Evolutionary conservation across 257 asterid genomes (phyloP).

Genomic region (Marsdenia floribunda): DNA sequence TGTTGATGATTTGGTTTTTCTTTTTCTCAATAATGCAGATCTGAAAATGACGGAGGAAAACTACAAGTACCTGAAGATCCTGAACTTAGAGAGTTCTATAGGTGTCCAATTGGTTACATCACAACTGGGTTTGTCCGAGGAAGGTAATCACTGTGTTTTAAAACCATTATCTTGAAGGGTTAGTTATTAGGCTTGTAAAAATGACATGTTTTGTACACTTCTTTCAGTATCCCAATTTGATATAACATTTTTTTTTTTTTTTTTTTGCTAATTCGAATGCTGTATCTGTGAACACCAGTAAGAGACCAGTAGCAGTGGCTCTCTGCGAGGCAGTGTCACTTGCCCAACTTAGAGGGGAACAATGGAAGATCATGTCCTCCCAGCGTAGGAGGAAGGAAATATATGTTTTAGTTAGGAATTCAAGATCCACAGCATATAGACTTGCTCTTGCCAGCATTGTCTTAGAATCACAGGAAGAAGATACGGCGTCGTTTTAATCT

Average conservation of each 20-base stretch:
- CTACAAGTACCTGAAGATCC: constrained; percentile 61
- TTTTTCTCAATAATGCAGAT: constrained; percentile 33
- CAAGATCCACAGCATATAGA: constrained; percentile 80
- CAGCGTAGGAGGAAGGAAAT: constrained; percentile 65
- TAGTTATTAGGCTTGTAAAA: neutral
- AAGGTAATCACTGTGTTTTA: constrained; percentile 43
- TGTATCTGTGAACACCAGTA: constrained; percentile 44
- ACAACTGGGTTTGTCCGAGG: constrained; percentile 86
- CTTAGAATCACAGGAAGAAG: constrained; percentile 68
- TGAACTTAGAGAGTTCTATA: constrained; percentile 26
- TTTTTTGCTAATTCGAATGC: constrained; percentile 1
- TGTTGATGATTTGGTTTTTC: neutral
- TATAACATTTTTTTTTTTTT: neutral
- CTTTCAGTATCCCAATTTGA: neutral
- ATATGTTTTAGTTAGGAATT: constrained; percentile 82
- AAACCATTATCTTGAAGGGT: neutral
- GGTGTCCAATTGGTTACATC: constrained; percentile 79
- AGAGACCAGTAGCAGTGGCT: constrained; percentile 60
- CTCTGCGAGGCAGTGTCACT: constrained; percentile 68
- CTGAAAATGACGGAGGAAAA: constrained; percentile 30
- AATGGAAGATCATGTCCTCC: constrained; percentile 48
- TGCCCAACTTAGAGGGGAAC: constrained; percentile 60
- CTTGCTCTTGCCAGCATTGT: constrained; percentile 81
- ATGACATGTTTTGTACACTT: neutral
- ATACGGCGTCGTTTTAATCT: constrained; percentile 24